phyloP scores from a whole-genome alignment of 2,329 filamentous ascomycete species.

The Claviceps sorghi region DNA sequence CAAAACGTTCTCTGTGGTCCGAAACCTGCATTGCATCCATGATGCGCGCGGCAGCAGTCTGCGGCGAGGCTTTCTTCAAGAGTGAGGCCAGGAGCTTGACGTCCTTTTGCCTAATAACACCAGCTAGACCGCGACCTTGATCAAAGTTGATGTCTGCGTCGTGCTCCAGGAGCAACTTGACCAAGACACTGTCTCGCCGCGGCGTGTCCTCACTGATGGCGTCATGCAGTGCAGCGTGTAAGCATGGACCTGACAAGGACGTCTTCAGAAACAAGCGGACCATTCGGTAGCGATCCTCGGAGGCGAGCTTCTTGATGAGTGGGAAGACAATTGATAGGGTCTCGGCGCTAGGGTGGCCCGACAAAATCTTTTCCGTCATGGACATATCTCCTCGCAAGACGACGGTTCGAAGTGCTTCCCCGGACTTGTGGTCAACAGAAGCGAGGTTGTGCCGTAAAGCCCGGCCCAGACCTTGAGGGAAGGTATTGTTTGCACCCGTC shows the following conservation, averaged over 20 bases:
- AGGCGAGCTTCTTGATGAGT: constrained; percentile 27
- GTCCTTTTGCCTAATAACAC: constrained; percentile 35
- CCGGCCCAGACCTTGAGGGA: constrained; percentile 17
- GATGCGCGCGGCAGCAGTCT: constrained; percentile 34
- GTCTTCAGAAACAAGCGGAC: constrained; percentile 34
- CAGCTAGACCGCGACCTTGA: constrained; percentile 32
- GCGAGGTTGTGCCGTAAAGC: constrained; percentile 28
- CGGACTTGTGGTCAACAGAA: constrained; percentile 37
- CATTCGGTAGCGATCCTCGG: constrained; percentile 31
- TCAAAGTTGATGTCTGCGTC: constrained; percentile 41
- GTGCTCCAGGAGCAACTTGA: constrained; percentile 35
- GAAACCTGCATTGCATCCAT: constrained; percentile 30
- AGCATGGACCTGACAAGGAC: constrained; percentile 29
- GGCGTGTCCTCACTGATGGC: constrained; percentile 35
- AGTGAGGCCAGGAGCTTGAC: constrained; percentile 29
- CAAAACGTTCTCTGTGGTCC: constrained; percentile 27
- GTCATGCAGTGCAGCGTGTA: constrained; percentile 36
- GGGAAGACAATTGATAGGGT: constrained; percentile 36
- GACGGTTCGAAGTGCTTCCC: constrained; percentile 35
- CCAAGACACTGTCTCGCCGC: constrained; percentile 34
- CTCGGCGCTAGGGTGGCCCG: constrained; percentile 29
- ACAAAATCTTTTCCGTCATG: constrained; percentile 32
- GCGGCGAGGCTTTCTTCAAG: constrained; percentile 30
- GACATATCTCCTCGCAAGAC: constrained; percentile 29
- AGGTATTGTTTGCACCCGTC: constrained; percentile 8